These are phyloP conservation scores for Rhododendron henanense DNA, from an alignment of 148 eudicot genomes.

Conservation along the genomic window DNA sequence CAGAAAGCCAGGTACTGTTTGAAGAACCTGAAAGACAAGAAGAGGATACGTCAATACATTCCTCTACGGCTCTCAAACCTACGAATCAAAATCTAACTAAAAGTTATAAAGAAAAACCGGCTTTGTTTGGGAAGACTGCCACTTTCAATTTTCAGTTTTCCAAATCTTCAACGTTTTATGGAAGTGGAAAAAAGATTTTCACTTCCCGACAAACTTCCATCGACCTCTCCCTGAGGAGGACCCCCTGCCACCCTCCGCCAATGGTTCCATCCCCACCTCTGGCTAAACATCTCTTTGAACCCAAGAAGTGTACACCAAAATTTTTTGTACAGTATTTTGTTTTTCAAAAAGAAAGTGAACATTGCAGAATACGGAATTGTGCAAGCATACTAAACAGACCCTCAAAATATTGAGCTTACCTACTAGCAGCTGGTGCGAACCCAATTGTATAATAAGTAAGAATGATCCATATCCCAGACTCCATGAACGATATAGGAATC, in stretches of 20 bases:
- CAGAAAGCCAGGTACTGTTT: slow-evolving; percentile 10
- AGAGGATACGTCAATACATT: not conserved
- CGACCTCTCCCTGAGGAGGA: not conserved
- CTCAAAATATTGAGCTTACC: slow-evolving; percentile 9
- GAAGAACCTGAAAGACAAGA: slow-evolving; percentile 7
- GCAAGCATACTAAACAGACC: not conserved
- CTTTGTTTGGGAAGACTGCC: not conserved
- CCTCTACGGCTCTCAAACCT: not conserved
- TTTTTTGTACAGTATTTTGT: not conserved
- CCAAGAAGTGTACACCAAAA: not conserved
- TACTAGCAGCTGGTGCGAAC: slow-evolving; percentile 30
- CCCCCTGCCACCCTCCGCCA: not conserved
- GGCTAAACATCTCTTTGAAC: not conserved
- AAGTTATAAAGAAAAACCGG: not conserved
- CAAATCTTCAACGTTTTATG: not conserved
- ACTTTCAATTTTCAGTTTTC: not conserved
- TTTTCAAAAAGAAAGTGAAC: not conserved
- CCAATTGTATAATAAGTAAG: slow-evolving; percentile 43
- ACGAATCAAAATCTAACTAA: not conserved
- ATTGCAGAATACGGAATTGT: not conserved
- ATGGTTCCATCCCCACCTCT: not conserved
- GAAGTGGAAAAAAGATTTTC: not conserved
- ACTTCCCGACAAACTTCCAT: not conserved
- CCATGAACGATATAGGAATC: slow-evolving; percentile 34
- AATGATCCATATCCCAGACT: slow-evolving; percentile 36